Evolutionary conservation across 2,329 filamentous ascomycete species (phyloP).

Genomic region (Aureobasidium pullulans): DNA sequence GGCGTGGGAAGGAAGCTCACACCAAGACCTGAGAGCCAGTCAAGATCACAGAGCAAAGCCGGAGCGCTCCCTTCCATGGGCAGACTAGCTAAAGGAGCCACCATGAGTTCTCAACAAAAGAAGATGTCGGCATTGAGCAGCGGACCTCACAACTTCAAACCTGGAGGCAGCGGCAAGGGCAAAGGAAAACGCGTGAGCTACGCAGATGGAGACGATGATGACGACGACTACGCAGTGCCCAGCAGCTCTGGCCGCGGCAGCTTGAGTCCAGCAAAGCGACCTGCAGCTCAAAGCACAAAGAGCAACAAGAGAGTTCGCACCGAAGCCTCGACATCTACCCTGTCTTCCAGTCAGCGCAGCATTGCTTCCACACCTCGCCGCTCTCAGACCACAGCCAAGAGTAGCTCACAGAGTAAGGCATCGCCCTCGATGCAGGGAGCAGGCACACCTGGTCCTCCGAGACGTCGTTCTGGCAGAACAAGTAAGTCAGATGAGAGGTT

Average conservation of each 20-base stretch:
- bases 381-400: neutral
- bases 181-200: neutral
- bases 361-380: neutral
- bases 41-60: neutral
- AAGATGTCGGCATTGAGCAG: constrained; percentile 9
- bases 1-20: constrained; percentile 8
- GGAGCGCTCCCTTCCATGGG: neutral
- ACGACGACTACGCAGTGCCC: neutral
- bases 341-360: neutral
- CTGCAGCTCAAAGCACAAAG: neutral
- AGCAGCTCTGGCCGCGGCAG: neutral
- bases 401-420: neutral
- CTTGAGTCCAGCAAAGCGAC: neutral
- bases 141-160: constrained; percentile 11
- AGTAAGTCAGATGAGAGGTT: neutral
- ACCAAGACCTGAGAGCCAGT: neutral
- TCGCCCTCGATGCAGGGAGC: neutral
- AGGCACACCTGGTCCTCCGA: neutral
- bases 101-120: neutral
- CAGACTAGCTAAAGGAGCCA: neutral
- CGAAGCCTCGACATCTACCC: neutral
- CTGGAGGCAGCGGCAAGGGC: neutral
- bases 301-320: neutral
- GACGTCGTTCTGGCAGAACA: neutral
- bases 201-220: neutral